Conservation (phyloP, 225 moss, liverwort and hornwort species). For the Asterella californica region DNA sequence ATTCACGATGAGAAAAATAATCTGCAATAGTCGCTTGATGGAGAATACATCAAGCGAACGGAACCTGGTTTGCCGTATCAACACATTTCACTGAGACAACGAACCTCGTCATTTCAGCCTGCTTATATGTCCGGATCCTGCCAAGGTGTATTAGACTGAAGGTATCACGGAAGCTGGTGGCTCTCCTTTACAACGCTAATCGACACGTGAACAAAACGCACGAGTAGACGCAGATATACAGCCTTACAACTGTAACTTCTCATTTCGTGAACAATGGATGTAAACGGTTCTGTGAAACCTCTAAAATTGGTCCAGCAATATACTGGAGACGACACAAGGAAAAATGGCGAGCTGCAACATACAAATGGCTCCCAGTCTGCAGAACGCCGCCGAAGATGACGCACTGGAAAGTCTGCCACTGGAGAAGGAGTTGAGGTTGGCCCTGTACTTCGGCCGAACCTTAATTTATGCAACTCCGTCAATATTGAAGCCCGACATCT, state of each 20-base stretch:
- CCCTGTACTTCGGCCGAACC: slow-evolving; percentile 54
- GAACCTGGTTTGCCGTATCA: not conserved
- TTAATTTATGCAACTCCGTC: slow-evolving; percentile 71
- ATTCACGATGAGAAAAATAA: not conserved
- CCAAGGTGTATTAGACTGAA: not conserved
- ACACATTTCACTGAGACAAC: not conserved
- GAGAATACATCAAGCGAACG: not conserved
- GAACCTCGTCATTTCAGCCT: not conserved
- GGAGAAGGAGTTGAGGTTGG: slow-evolving; percentile 56
- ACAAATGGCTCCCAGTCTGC: slow-evolving; percentile 88
- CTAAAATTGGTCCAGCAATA: too few relatives aligned
- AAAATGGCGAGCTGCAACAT: slow-evolving; percentile 19
- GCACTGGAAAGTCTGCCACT: slow-evolving; percentile 70
- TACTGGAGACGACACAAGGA: not conserved
- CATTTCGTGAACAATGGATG: not conserved
- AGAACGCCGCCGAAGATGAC: slow-evolving; percentile 79
- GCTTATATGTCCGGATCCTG: too few relatives aligned
- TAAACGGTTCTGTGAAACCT: not conserved
- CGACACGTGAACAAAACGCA: not conserved
- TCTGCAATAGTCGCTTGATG: not conserved
- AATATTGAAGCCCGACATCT: slow-evolving; percentile 91
- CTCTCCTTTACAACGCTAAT: not conserved
- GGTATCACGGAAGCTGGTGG: not conserved
- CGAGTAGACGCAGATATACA: too few relatives aligned
- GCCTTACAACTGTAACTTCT: too few relatives aligned